Percentiles rank a stretch among this genome's conserved stretches.
These are phyloP conservation scores for Omphalea diandra DNA, from an alignment of 441 rosid species.

Conservation along the genomic window DNA sequence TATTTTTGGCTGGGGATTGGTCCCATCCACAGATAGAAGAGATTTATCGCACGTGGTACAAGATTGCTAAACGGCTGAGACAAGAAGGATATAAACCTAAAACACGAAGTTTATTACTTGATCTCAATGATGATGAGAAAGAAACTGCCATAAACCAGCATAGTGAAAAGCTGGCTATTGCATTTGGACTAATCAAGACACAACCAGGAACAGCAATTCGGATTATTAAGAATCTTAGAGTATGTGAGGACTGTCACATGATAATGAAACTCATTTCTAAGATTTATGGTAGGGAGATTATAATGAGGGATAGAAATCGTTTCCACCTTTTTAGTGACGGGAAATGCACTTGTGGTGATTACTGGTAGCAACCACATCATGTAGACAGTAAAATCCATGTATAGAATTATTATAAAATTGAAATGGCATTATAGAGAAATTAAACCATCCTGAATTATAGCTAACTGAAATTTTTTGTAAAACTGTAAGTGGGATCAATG, in stretches of 20 bases:
- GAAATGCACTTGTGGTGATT: conserved; percentile 56
- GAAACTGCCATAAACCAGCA: conserved; percentile 58
- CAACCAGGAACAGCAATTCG: conserved; percentile 44
- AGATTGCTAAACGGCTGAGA: conserved; percentile 48
- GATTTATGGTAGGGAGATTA: conserved; percentile 57
- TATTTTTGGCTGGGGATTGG: conserved; percentile 62
- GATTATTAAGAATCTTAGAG: conserved; percentile 67
- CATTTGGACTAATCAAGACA: conserved; percentile 61
- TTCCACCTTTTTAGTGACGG: conserved; percentile 68
- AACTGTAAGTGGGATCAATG: not conserved
- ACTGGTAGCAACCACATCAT: conserved; percentile 37
- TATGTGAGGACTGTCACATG: conserved; percentile 69
- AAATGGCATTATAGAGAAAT: conserved; percentile 8
- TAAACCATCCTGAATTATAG: conserved; percentile 10
- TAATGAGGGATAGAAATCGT: conserved; percentile 62
- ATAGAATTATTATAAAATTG: not conserved
- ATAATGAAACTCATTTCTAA: conserved; percentile 64
- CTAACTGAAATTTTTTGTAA: conserved; percentile 12
- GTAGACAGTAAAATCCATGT: not conserved
- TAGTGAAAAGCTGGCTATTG: conserved; percentile 71
- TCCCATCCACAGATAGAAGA: conserved; percentile 50
- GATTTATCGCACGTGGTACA: conserved; percentile 45
- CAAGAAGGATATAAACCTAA: conserved; percentile 47
- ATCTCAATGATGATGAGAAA: conserved; percentile 68
- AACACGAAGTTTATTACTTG: conserved; percentile 44